Conservation (phyloP, 352 stramenopile species). For the Phytophthora agathidicida region DNA sequence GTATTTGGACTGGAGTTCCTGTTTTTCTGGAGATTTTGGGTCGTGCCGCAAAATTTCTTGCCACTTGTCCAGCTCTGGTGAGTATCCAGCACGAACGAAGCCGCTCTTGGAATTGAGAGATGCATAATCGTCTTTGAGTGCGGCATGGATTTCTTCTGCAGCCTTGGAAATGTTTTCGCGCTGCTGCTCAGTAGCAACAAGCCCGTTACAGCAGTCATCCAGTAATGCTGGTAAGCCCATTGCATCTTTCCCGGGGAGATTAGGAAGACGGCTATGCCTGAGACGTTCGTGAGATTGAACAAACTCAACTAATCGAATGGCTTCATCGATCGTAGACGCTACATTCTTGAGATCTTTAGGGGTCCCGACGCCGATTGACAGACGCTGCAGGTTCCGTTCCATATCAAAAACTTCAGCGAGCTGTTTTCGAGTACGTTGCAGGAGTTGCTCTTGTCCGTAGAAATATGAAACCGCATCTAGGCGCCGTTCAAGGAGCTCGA, state of each 20-base stretch:
- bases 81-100: slow-evolving; percentile 68
- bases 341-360: slow-evolving; percentile 80
- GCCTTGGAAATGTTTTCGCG: slow-evolving; percentile 26
- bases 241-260: slow-evolving; percentile 29
- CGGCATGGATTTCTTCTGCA: slow-evolving; percentile 51
- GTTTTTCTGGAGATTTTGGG: slow-evolving; percentile 42
- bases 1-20: slow-evolving; percentile 67
- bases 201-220: slow-evolving; percentile 24
- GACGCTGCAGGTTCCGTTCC: slow-evolving; percentile 70
- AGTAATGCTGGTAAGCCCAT: slow-evolving; percentile 38
- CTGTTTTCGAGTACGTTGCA: slow-evolving; percentile 59
- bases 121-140: slow-evolving; percentile 68
- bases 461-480: slow-evolving; percentile 67
- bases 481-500: slow-evolving; percentile 51
- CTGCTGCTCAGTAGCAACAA: slow-evolving; percentile 24
- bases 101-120: slow-evolving; percentile 63
- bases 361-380: slow-evolving; percentile 62
- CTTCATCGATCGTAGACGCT: slow-evolving; percentile 60
- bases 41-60: slow-evolving; percentile 52
- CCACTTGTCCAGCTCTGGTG: slow-evolving; percentile 65
- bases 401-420: slow-evolving; percentile 70
- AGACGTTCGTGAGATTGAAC: slow-evolving; percentile 34
- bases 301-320: slow-evolving; percentile 39
- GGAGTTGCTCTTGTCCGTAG: slow-evolving; percentile 45
- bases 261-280: slow-evolving; percentile 23